These are phyloP conservation scores for Thinopyrum elongatum DNA, from an alignment of 176 grass and related monocot species.

Conservation along the genomic window DNA sequence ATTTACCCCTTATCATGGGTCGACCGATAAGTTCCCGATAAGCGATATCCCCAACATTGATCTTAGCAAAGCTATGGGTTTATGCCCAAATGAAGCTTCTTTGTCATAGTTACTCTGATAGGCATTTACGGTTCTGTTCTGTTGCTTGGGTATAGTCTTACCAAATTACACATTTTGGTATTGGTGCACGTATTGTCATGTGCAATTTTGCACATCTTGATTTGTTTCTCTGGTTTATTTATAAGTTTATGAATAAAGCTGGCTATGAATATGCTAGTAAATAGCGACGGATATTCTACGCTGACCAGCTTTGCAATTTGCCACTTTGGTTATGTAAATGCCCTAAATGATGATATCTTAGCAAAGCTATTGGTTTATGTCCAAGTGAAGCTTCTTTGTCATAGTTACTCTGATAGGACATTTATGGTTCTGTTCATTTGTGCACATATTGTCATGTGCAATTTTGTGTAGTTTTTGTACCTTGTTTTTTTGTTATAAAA, in stretches of 20 bases:
- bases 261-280: background rate
- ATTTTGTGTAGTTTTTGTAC: too few species aligned
- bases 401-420: slow-evolving; percentile 63
- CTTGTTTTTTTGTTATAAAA: too few species aligned
- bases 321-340: background rate
- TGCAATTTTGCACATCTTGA: background rate
- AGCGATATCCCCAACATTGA: too few species aligned
- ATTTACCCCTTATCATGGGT: too few species aligned
- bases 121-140: background rate
- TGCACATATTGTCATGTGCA: background rate
- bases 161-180: too few species aligned
- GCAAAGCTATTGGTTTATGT: slow-evolving; percentile 36
- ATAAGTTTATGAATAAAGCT: background rate
- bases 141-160: background rate
- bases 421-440: slow-evolving; percentile 1
- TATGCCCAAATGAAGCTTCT: background rate
- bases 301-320: background rate
- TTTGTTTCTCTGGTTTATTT: background rate
- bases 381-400: slow-evolving; percentile 45
- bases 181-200: too few species aligned
- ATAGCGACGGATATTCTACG: background rate
- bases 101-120: background rate
- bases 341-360: slow-evolving; percentile 38
- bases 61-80: background rate
- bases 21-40: too few species aligned